A percentile compares a stretch with the other conserved stretches of the same genome.
Conservation (phyloP, 202 grass and related monocot genomes). For the Musa balbisiana region DNA sequence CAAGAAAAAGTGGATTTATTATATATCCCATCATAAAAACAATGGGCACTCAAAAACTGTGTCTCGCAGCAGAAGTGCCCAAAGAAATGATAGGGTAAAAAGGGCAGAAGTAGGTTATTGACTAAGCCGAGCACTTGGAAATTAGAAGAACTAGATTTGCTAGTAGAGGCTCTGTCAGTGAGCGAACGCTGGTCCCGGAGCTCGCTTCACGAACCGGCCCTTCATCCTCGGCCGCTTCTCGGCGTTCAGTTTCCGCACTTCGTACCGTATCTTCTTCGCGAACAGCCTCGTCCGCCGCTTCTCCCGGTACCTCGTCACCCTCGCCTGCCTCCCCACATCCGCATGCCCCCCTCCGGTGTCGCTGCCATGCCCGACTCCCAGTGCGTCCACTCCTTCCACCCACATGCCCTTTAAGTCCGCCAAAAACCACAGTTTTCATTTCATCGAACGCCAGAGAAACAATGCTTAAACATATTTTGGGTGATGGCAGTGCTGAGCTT, state of each 20-base stretch:
- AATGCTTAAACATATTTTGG: not conserved
- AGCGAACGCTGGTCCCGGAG: constrained; percentile 14
- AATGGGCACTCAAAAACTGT: too few relatives aligned
- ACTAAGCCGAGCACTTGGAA: too few relatives aligned
- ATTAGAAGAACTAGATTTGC: too few relatives aligned
- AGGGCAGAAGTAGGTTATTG: too few relatives aligned
- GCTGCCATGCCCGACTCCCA: constrained; percentile 2
- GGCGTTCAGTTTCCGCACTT: constrained; percentile 93
- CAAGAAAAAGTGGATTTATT: too few relatives aligned
- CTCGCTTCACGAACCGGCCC: constrained; percentile 86
- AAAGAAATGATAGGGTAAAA: too few relatives aligned
- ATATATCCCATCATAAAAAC: too few relatives aligned
- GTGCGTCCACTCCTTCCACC: constrained; percentile 36
- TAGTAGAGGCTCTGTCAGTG: not conserved
- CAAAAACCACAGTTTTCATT: not conserved
- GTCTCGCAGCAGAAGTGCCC: too few relatives aligned
- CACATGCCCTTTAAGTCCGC: constrained; percentile 15
- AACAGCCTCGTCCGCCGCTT: constrained; percentile 95
- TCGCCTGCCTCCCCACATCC: constrained; percentile 51
- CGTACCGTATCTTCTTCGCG: constrained; percentile 98
- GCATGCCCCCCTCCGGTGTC: constrained; percentile 7
- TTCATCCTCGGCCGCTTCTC: constrained; percentile 98
- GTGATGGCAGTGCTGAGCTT: not conserved
- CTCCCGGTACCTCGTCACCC: constrained; percentile 81
- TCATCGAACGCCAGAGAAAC: not conserved